Base-by-base conservation (phyloP, 2,329 filamentous ascomycete species). In the Coniella lustricola region DNA sequence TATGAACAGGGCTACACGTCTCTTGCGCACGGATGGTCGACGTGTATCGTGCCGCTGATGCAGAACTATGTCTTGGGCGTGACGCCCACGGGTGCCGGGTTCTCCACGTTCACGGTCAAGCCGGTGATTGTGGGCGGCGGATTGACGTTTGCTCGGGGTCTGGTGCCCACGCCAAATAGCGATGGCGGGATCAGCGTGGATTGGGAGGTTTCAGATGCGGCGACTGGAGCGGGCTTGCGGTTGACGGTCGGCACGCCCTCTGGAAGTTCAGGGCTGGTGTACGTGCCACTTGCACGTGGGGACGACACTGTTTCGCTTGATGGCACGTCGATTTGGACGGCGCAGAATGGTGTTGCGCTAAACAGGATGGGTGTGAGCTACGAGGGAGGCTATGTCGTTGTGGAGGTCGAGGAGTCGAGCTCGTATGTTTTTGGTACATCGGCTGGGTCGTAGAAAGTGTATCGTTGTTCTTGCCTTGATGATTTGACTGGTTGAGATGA, bases 1-100 rank as follows among this genome's bases (percentile, higher is more conserved):
- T 77, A 76, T 50, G 66, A 75, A 55, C 66, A 58, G 1, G 67
- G 58, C 0, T 75, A 68, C 50, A 77, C 72, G 14, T 73, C 69
- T 16, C 67, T 73, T 59, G 67, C 73, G 1, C 74, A 77, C 46
- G 74, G 71, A 0, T 77, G 74, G 74, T 67, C 67, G 3, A 75
- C 73, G 1, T 74, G 74, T 5, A 62, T 77, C 14, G 69, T 74
- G 37, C 71, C 74, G 1, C 58, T 72, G 7, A 54, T 75, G 51
- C 70, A 60, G 5, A 69, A 67, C 38, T 69, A 72, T 35, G 64
- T 77, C 1, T 62, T 77, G 0, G 74, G 74, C 2, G 67, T 77
- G 3, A 64, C 54, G 40, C 73, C 74, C 1, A 60, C 63, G 5
- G 61, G 59, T 3, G 68, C 70, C 0, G 74, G 72, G 0, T 77